These are phyloP conservation scores for Citrus australasica DNA, from an alignment of 345 rosid genomes.

Conservation along the genomic window DNA sequence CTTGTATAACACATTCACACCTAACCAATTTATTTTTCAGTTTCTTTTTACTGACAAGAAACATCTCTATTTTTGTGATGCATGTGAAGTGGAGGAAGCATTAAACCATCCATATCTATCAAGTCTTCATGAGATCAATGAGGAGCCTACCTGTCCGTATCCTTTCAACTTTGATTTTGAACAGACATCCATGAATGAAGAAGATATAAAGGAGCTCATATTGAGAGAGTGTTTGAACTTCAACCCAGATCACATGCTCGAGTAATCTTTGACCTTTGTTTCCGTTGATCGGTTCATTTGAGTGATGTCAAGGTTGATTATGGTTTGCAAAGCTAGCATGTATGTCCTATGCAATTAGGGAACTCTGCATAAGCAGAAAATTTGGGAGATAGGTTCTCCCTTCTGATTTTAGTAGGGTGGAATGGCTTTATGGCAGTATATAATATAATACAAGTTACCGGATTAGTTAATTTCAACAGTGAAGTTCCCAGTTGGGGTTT, in stretches of 20 bases:
- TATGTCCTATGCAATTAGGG: neutral
- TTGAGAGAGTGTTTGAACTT: constrained; percentile 63
- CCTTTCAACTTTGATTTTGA: constrained; percentile 79
- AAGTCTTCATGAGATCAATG: constrained; percentile 94
- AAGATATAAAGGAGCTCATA: constrained; percentile 79
- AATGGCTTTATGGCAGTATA: constrained; percentile 2
- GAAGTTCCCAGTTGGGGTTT: neutral
- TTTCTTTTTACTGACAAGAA: constrained; percentile 6
- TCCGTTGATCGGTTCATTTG: neutral
- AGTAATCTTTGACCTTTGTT: constrained; percentile 17
- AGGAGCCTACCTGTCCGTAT: constrained; percentile 67
- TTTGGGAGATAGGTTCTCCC: constrained; percentile 33
- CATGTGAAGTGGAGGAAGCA: constrained; percentile 67
- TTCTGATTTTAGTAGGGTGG: neutral
- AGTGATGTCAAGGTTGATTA: constrained; percentile 5
- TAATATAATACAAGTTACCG: neutral
- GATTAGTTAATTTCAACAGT: constrained; percentile 5
- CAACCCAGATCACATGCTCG: constrained; percentile 38
- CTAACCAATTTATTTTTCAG: neutral
- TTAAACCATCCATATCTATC: constrained; percentile 66
- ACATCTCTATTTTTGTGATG: neutral
- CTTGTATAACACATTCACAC: neutral
- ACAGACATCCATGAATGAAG: constrained; percentile 58
- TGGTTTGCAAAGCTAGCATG: constrained; percentile 1
- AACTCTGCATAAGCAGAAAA: neutral